Percentiles rank a stretch among this genome's conserved stretches.
Evolutionary conservation across 768 basidiomycete genomes (phyloP).

Genomic region (Kwoniella sp.): DNA sequence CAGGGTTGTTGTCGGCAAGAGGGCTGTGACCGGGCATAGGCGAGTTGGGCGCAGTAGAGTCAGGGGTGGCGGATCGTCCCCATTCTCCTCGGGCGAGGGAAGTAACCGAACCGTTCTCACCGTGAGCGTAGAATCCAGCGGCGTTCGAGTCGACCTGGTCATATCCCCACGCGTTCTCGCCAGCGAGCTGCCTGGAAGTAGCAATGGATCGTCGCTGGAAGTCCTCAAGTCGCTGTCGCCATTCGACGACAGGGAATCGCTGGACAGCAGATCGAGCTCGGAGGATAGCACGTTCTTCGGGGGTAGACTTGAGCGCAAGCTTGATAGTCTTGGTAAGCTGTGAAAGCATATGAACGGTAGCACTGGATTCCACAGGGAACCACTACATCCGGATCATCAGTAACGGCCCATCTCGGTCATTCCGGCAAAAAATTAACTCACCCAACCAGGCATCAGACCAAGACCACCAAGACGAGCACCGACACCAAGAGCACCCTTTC

Average conservation of each 20-base stretch:
- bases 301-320: constrained; percentile 81
- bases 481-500: constrained; percentile 93
- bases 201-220: constrained; percentile 82
- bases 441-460: constrained; percentile 97
- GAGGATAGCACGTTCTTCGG: constrained; percentile 85
- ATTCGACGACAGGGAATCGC: constrained; percentile 95
- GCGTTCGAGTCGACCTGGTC: constrained; percentile 33
- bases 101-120: constrained; percentile 31
- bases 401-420: no score
- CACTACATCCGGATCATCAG: constrained; percentile 57
- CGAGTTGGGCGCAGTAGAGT: constrained; percentile 38
- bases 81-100: constrained; percentile 27
- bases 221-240: constrained; percentile 93
- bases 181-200: constrained; percentile 65
- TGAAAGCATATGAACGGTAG: constrained; percentile 89
- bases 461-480: constrained; percentile 90
- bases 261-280: constrained; percentile 90
- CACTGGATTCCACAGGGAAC: constrained; percentile 93
- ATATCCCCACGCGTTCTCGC: constrained; percentile 60
- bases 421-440: constrained; percentile 54
- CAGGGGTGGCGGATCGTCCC: constrained; percentile 32
- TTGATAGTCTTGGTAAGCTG: constrained; percentile 93
- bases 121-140: constrained; percentile 31
- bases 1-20: constrained; percentile 11
- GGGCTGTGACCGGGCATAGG: constrained; percentile 31